These are phyloP conservation scores for Ustulina deusta DNA, from an alignment of 2,329 filamentous ascomycete genomes.

Conservation along the genomic window DNA sequence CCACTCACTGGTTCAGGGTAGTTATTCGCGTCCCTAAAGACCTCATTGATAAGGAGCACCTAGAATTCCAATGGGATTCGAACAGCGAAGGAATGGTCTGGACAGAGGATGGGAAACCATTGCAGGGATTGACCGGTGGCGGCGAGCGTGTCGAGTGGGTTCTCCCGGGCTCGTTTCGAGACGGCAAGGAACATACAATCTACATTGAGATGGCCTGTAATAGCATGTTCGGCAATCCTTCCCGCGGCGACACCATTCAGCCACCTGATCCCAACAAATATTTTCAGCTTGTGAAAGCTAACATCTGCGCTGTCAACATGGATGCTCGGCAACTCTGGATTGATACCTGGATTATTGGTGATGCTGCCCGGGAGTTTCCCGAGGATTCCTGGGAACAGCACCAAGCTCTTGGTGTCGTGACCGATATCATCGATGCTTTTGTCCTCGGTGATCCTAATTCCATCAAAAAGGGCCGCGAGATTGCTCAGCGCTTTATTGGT, in stretches of 20 bases:
- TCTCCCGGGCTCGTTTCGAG: conserved; percentile 81
- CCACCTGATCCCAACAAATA: conserved; percentile 87
- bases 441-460: conserved; percentile 83
- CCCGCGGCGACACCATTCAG: conserved; percentile 86
- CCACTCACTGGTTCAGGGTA: conserved; percentile 97
- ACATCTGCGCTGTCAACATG: conserved; percentile 90
- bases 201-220: conserved; percentile 99
- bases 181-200: conserved; percentile 87
- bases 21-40: conserved; percentile 80
- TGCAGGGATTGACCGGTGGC: conserved; percentile 91
- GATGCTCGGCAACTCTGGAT: conserved; percentile 85
- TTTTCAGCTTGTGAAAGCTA: conserved; percentile 80
- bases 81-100: conserved; percentile 96
- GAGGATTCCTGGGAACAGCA: conserved; percentile 90
- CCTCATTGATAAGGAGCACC: conserved; percentile 78
- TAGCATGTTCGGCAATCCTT: conserved; percentile 95
- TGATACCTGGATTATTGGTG: conserved; percentile 96
- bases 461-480: conserved; percentile 82
- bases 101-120: conserved; percentile 87
- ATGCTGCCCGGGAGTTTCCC: conserved; percentile 92
- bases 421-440: conserved; percentile 90
- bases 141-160: conserved; percentile 94
- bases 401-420: conserved; percentile 83
- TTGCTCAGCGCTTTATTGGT: conserved; percentile 86
- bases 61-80: conserved; percentile 98